Evolutionary conservation across 345 rosid genomes (phyloP), one percentile per base, ranked within the genome.

Genomic region (Hibiscus syriacus): DNA sequence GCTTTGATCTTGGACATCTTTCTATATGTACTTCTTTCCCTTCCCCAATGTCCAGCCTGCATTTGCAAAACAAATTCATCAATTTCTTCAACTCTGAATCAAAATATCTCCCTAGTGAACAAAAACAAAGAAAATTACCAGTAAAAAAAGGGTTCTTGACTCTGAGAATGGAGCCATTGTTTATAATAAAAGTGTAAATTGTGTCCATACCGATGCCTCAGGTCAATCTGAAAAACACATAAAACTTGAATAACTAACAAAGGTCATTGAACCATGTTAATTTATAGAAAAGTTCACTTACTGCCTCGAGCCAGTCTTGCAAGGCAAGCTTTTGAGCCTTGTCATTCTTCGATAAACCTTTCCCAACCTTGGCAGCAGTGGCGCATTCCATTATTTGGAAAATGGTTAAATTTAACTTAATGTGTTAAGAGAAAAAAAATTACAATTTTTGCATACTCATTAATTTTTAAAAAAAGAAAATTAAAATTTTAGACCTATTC

Each of bases 281-380:
- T 0, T 2, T n/a, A 48, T 13, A 25, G 25, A 53, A 14, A 43
- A 41, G 0, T 2, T 36, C 55, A 81, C 97, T 79, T 80, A 93
- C 98, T 3, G 98, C 99, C 77, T 91, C 99, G 64, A 91, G 98
- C 99, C 98, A 91, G 70, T 94, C 97, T 70, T 86, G 99, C 66
- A 89, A 71, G 70, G 97, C 92, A 74, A 94, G 96, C 73, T 94
- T 94, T 73, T 70, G 92, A 76, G 97, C 99, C 58, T 82, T 89
- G 52, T 81, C 93, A 60, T 89, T 89, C 88, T 90, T 89, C 1
- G 89, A 86, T 70, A 94, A 84, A 41, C 99, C 98, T 80, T 92
- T 94, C 48, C 98, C 99, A 53, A 94, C 94, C 79, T 87, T 94
- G 30, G 97, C n/a, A n/a, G n/a, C n/a, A n/a, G n/a, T n/a, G n/a